Evolutionary conservation across 2,329 filamentous ascomycete genomes (phyloP), one percentile per base, ranked within the genome.

Genomic region (Aspergillus awamori): DNA sequence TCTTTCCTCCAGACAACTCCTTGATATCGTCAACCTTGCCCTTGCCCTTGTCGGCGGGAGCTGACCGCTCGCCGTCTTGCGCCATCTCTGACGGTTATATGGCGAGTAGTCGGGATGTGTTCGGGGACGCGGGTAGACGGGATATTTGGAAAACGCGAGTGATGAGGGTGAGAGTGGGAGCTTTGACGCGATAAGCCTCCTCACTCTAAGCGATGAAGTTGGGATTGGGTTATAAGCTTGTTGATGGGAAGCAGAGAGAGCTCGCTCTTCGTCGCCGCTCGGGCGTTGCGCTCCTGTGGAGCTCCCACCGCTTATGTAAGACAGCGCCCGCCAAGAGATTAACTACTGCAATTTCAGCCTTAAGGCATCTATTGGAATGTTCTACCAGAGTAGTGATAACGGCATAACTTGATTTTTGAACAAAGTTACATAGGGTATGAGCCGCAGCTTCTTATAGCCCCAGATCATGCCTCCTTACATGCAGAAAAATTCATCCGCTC

Each of bases 31-130:
- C 84, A 65, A 89, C 92, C 84, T 98, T 99, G 76, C 88, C 94
- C 85, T 99, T 99, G 81, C 93, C 93, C 86, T 98, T 98, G 81
- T 97, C 92, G 77, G 88, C 86, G 77, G 89, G 83, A 80, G 90
- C 91, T 78, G 90, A 85, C 84, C 89, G 86, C 81, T 96, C 91
- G 82, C 89, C 92, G 81, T 96, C 92, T 84, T 96, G 91, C 82
- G 93, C 93, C 95, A 98, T 97, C 81, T 79, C 70, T 72, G 70
- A 74, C 66, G 69, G 67, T 65, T 73, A 67, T 68, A 67, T 70
- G 68, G 71, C 67, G 68, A 71, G 70, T 64, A 68, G 26, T 51
- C 47, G 24, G 47, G 64, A 65, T 68, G 65, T 65, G 61, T 53
- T 58, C 59, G 43, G 41, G 59, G 59, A 62, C 41, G 53, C 58